Conservation (phyloP, 805 yeast species). For the Saccharomycopsis synnaedendra region DNA sequence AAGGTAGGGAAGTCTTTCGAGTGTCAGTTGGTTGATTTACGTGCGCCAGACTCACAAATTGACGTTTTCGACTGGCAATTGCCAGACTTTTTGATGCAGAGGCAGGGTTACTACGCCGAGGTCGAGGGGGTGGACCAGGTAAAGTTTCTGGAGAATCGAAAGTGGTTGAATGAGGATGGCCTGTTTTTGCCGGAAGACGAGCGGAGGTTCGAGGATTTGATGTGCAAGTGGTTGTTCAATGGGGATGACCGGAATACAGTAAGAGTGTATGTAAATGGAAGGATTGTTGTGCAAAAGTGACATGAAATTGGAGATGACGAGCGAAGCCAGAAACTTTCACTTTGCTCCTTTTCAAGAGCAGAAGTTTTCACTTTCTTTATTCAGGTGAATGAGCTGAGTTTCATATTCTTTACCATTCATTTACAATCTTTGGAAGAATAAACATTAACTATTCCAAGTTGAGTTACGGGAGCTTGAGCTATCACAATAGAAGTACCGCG, state of each 20-base stretch:
- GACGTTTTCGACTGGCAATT: conserved; percentile 71
- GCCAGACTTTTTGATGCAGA: conserved; percentile 24
- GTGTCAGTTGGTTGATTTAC: conserved; percentile 63
- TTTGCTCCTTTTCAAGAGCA: too few species aligned
- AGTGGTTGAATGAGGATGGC: conserved; percentile 11
- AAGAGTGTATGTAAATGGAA: conserved; percentile 78
- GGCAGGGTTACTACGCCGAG: conserved; percentile 1
- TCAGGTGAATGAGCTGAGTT: too few species aligned
- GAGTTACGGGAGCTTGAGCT: too few species aligned
- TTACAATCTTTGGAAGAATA: too few species aligned
- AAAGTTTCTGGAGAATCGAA: neutral
- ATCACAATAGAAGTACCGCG: too few species aligned
- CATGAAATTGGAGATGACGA: too few species aligned
- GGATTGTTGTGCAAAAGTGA: conserved; percentile 37
- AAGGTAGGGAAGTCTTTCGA: conserved; percentile 74
- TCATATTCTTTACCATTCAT: too few species aligned
- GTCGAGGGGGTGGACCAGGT: neutral
- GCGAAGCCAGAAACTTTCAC: too few species aligned
- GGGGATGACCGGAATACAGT: conserved; percentile 89
- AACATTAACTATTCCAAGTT: too few species aligned
- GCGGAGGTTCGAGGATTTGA: conserved; percentile 38
- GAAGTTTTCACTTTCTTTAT: too few species aligned
- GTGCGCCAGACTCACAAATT: conserved; percentile 40
- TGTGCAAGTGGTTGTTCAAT: conserved; percentile 84
- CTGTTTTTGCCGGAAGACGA: conserved; percentile 21